Percentiles rank a stretch among this genome's conserved stretches.
Evolutionary conservation across 1,284 basidiomycete genomes (phyloP).

Genomic region (Stereum hirsutum): DNA sequence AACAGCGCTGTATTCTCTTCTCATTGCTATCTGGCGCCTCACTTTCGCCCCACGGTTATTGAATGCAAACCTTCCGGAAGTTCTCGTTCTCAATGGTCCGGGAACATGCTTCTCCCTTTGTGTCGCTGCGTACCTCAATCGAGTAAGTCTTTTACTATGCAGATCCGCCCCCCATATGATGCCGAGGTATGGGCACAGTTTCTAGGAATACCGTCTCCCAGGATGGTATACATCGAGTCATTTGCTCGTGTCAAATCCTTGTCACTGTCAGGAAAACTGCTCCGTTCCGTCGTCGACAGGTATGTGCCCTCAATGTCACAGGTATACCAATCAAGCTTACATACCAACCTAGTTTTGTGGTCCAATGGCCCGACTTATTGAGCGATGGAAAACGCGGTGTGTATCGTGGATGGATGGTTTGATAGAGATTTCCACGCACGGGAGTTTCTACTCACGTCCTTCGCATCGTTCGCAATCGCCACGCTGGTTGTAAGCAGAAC

Average conservation of each 20-base stretch:
- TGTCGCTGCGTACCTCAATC: conserved; percentile 61
- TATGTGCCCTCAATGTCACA: conserved; percentile 21
- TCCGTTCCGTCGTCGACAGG: conserved; percentile 78
- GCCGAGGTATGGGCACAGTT: conserved; percentile 38
- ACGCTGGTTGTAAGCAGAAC: too few species aligned
- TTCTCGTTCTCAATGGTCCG: conserved; percentile 90
- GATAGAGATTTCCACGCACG: too few species aligned
- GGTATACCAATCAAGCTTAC: neutral
- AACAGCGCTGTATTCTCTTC: conserved; percentile 54
- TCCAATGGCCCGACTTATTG: conserved; percentile 74
- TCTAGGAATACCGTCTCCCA: conserved; percentile 64
- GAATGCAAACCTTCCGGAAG: conserved; percentile 35
- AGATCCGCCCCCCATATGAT: neutral
- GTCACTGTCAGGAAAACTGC: conserved; percentile 79
- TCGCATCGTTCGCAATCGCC: too few species aligned
- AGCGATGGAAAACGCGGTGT: conserved; percentile 32
- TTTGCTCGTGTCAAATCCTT: conserved; percentile 84
- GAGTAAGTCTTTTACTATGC: conserved; percentile 40
- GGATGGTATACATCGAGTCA: conserved; percentile 87
- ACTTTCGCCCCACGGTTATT: conserved; percentile 38
- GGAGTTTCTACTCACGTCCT: too few species aligned
- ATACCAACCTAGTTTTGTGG: conserved; percentile 59
- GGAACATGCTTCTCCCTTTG: conserved; percentile 89
- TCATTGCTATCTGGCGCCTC: conserved; percentile 45
- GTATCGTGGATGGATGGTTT: conserved; percentile 62